phyloP scores from a whole-genome alignment of 1,139 yeast genomes.

The Kodamaea plutei region DNA sequence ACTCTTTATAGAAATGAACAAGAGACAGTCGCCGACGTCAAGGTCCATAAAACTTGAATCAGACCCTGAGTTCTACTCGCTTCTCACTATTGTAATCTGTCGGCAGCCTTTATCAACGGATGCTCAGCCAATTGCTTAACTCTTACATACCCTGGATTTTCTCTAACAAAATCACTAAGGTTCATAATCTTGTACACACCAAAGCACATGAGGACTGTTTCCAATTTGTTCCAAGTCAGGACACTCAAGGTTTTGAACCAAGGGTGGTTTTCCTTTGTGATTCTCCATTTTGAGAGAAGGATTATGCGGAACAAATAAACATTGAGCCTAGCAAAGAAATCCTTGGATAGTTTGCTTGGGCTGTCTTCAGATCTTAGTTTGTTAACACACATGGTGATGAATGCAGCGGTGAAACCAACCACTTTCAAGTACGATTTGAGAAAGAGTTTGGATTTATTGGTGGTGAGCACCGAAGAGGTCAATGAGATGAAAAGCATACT shows the following conservation, averaged over 20 bases:
- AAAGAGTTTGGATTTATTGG: conserved; percentile 22
- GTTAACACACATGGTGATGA: conserved; percentile 26
- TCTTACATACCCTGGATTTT: conserved; percentile 4
- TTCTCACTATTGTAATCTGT: conserved; percentile 1
- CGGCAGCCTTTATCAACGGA: conserved; percentile 5
- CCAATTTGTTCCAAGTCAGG: conserved; percentile 33
- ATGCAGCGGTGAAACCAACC: conserved; percentile 35
- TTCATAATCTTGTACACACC: conserved; percentile 42
- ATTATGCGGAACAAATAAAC: conserved; percentile 34
- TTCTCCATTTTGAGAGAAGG: conserved; percentile 42
- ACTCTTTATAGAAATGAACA: no score
- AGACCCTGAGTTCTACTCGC: no score
- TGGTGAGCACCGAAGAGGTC: conserved; percentile 30
- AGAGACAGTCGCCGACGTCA: no score
- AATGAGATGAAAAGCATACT: conserved; percentile 34
- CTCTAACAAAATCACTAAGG: conserved; percentile 30
- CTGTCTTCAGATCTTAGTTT: conserved; percentile 17
- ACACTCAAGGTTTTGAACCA: conserved; percentile 23
- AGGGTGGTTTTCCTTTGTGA: conserved; percentile 38
- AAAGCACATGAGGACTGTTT: conserved; percentile 33
- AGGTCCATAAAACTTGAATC: no score
- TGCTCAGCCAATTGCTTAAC: conserved; percentile 6
- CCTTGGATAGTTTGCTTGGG: conserved; percentile 24
- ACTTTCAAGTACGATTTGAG: conserved; percentile 34
- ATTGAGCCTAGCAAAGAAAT: conserved; percentile 28